These are phyloP conservation scores for Conoideocrella luteorostrata DNA, from an alignment of 2,329 filamentous ascomycete genomes.

Conservation along the genomic window DNA sequence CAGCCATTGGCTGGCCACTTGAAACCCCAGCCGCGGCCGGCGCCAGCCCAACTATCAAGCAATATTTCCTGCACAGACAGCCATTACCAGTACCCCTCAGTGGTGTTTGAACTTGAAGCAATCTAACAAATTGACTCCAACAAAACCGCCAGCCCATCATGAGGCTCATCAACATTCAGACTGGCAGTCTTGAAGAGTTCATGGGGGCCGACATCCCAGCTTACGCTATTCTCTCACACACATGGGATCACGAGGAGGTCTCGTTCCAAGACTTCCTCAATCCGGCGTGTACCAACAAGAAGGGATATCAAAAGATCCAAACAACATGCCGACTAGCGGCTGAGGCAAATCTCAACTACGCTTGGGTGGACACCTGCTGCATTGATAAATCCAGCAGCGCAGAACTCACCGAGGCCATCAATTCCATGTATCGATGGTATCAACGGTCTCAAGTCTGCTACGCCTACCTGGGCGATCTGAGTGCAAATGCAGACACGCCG, in stretches of 20 bases:
- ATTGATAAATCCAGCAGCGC: too few relatives aligned
- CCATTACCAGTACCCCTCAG: too few relatives aligned
- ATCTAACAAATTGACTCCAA: neutral
- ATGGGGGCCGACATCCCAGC: constrained; percentile 11
- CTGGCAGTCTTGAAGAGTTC: constrained; percentile 8
- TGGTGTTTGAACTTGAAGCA: too few relatives aligned
- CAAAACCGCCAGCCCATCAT: neutral
- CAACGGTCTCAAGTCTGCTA: constrained; percentile 2
- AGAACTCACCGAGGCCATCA: too few relatives aligned
- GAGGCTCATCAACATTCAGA: constrained; percentile 9
- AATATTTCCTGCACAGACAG: too few relatives aligned
- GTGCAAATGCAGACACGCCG: neutral
- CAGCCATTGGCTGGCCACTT: neutral
- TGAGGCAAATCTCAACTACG: neutral
- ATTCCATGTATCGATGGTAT: neutral
- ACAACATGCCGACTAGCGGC: neutral
- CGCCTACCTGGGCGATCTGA: neutral
- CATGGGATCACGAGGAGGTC: constrained; percentile 16
- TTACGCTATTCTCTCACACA: constrained; percentile 21
- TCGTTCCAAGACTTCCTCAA: constrained; percentile 8
- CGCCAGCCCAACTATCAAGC: too few relatives aligned
- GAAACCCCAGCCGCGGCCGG: neutral
- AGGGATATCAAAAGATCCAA: constrained; percentile 4
- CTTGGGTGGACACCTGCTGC: neutral
- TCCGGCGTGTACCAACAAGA: neutral